Conservation (phyloP, 1,284 basidiomycete species). For the Bjerkandera adusta region DNA sequence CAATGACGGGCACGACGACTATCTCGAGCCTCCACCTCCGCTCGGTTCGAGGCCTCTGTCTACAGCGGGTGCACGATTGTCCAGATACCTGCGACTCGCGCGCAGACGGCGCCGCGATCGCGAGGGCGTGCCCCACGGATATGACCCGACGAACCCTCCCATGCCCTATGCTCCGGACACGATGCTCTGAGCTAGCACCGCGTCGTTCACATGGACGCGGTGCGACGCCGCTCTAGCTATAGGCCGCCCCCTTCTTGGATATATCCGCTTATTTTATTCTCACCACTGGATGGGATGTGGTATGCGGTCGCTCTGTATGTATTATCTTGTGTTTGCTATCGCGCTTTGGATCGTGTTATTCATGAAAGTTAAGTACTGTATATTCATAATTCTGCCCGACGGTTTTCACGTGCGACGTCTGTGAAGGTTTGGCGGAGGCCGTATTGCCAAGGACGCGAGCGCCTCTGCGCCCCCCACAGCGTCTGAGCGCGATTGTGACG, state of each 20-base stretch:
- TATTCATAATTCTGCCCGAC: not conserved
- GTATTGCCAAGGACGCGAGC: too few relatives aligned
- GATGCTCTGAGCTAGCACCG: constrained; percentile 8
- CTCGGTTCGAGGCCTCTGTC: constrained; percentile 27
- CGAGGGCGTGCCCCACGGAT: constrained; percentile 22
- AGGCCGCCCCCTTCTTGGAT: not conserved
- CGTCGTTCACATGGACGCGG: not conserved
- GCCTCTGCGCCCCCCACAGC: not conserved
- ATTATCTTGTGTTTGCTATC: too few relatives aligned
- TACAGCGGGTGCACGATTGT: constrained; percentile 47
- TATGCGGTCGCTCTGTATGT: too few relatives aligned
- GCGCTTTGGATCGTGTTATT: too few relatives aligned
- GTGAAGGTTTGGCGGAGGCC: too few relatives aligned
- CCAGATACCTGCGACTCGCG: constrained; percentile 68
- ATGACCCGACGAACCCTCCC: constrained; percentile 30
- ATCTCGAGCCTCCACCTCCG: constrained; percentile 27
- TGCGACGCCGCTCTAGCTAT: not conserved
- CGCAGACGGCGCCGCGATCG: constrained; percentile 34
- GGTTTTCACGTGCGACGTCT: too few relatives aligned
- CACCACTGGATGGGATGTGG: too few relatives aligned
- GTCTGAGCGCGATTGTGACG: not conserved
- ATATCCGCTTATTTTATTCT: not conserved
- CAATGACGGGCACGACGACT: constrained; percentile 28
- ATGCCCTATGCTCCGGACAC: constrained; percentile 24
- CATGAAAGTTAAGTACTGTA: not conserved